Conservation (phyloP, 129 eudicot species). For the Flaveria ramosissima region DNA sequence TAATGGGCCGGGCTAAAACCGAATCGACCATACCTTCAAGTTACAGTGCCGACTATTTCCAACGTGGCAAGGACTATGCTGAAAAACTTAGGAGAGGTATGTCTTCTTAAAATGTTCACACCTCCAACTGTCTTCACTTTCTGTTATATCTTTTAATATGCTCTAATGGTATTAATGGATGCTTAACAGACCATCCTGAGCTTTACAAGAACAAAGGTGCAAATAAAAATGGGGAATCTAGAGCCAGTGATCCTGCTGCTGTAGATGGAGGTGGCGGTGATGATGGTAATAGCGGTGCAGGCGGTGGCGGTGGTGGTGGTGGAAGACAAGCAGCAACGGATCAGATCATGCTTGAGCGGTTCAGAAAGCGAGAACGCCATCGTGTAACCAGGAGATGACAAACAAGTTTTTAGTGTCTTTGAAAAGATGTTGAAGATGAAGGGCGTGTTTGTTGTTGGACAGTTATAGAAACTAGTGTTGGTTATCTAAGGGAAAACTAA, state of each 20-base stretch:
- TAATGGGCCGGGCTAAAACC: conserved; percentile 66
- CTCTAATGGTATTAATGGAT: neutral
- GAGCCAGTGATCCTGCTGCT: conserved; percentile 50
- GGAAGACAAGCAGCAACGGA: conserved; percentile 96
- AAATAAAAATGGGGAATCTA: conserved; percentile 57
- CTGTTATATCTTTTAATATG: neutral
- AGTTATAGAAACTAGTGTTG: neutral
- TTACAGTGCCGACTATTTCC: conserved; percentile 89
- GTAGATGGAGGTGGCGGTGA: conserved; percentile 59
- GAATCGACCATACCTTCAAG: conserved; percentile 81
- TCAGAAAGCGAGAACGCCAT: conserved; percentile 92
- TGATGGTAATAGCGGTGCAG: conserved; percentile 48
- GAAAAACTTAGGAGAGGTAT: conserved; percentile 88
- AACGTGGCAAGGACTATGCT: conserved; percentile 93
- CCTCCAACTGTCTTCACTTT: neutral
- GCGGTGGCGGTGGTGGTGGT: conserved; percentile 58
- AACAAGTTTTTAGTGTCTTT: neutral
- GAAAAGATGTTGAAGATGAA: conserved; percentile 12
- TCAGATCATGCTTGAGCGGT: conserved; percentile 91
- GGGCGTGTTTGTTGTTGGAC: neutral
- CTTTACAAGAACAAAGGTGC: conserved; percentile 64
- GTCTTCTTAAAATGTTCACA: conserved; percentile 22
- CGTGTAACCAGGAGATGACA: conserved; percentile 72
- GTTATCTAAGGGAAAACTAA: neutral
- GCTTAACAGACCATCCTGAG: conserved; percentile 72